Base-by-base conservation (phyloP, 306 rosid genomes). In the Cotoneaster glaucophyllus region DNA sequence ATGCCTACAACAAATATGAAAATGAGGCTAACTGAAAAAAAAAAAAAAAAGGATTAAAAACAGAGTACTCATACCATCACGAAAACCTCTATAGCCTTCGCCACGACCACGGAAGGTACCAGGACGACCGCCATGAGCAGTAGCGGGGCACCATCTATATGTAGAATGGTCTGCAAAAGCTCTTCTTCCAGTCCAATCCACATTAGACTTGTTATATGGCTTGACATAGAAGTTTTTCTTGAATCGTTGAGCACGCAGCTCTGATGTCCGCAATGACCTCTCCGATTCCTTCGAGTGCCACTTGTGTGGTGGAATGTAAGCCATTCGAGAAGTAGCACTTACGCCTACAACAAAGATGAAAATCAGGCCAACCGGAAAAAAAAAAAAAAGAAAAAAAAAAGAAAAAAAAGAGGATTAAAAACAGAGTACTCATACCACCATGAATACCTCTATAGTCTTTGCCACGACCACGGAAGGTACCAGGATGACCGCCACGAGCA, bases 301-400 rank as follows among this genome's bases (percentile, higher is more conserved):
- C 77, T 83, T 89, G 80, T 89, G 90, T 0, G 89, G 93, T 17
- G 93, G 89, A 8, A 86, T 37, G 77, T 89, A 86, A 17, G 89
- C 85, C 93, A 89, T 89, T 2, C 0, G 6, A n/a, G 25, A 61
- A 8, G 31, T 5, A 41, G 2, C 77, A 43, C 28, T 61, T 61
- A 59, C 0, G 13, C 59, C 45, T 28, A 43, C 0, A 17, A 41
- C 7, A 21, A 21, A 12, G 19, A 48, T 48, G 2, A 1, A 62
- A 13, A 19, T 62, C 3, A 44, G 69, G 67, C 29, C 17, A 43
- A 15, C 28, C 7, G 6, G 29, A 34, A 39, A 32, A 32, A 32
- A 32, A 4, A 32, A 32, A 32, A 5, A 48, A 34, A 39, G 5
- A 32, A 32, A 32, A 4, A 32, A 32, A 32, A 5, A 6, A 32